Conservation (phyloP, 2,329 filamentous ascomycete species). For the Amauroascus verrucosus region DNA sequence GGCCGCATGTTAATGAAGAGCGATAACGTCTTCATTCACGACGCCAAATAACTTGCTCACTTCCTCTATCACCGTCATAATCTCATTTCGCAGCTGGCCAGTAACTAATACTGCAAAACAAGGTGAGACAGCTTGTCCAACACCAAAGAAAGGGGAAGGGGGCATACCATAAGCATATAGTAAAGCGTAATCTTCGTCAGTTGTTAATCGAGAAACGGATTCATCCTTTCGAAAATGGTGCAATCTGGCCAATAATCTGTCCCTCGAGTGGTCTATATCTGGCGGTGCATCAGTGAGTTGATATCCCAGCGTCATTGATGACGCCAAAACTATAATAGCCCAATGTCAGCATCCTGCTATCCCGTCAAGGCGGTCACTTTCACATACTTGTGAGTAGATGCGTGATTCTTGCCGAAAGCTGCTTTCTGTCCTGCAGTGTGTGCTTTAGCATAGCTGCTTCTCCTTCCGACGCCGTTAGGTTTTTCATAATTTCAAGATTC, state of each 20-base stretch:
- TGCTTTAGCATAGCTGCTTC: conserved; percentile 71
- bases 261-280: conserved; percentile 67
- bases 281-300: conserved; percentile 83
- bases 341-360: background rate
- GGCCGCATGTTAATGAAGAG: conserved; percentile 43
- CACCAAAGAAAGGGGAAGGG: background rate
- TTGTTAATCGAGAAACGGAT: conserved; percentile 36
- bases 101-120: conserved; percentile 47
- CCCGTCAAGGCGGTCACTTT: background rate
- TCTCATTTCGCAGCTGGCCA: conserved; percentile 48
- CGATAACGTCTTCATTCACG: conserved; percentile 51
- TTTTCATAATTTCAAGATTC: conserved; percentile 81
- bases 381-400: conserved; percentile 59
- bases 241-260: conserved; percentile 74
- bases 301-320: conserved; percentile 88
- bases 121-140: background rate
- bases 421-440: conserved; percentile 65
- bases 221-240: conserved; percentile 73
- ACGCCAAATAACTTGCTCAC: conserved; percentile 52
- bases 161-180: conserved; percentile 75
- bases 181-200: conserved; percentile 67
- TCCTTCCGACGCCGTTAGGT: conserved; percentile 62
- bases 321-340: conserved; percentile 66
- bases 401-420: conserved; percentile 79
- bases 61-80: conserved; percentile 44